Evolutionary conservation across 768 basidiomycete genomes (phyloP), one percentile per base, ranked within the genome.

Genomic region (Pleurotus pulmonarius): DNA sequence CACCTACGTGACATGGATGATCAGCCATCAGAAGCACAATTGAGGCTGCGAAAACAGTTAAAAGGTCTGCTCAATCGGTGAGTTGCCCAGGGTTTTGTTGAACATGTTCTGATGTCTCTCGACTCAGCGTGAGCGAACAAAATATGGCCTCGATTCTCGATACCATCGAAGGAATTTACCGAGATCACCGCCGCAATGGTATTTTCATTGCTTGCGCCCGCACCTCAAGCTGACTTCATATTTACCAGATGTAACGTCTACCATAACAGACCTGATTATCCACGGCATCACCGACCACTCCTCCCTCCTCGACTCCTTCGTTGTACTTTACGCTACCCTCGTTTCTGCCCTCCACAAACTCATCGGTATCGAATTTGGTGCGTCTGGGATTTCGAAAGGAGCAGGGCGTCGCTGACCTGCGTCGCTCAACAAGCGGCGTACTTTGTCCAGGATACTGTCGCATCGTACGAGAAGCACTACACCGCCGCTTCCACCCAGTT

Each of bases 21-120:
- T 16, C 60, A 68, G 16, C 62, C 67, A n/a, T 73, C 77, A 2
- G 75, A 76, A 39, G 70, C 69, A 13, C 64, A 73, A 22, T 59
- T 75, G 11, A 90, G 88, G 69, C 75, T 97, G 37, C 82, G 75
- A 2, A 79, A 87, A 46, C 90, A 88, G 62, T 70, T 92, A 25
- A 94, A 97, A 71, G 95, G 94, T 66, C 70, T 94, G 15, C 78
- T 97, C 47, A 97, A 98, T 70, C 81, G 90, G 92, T 91, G 63
- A 45, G 75, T 44, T 20, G 11, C 37, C 40, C 11, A 34, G 37
- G 13, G 51, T 34, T 3, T 18, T 7, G 15, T 38, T 43, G 45
- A 16, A 15, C 39, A 29, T 38, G 48, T 57, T 25, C 46, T 34
- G 20, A 24, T 38, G 22, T 26, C 12, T 61, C 18, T 25, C 55